Conservation (phyloP, 169 alveolate genomes). For the Sarcocystis neurona region DNA sequence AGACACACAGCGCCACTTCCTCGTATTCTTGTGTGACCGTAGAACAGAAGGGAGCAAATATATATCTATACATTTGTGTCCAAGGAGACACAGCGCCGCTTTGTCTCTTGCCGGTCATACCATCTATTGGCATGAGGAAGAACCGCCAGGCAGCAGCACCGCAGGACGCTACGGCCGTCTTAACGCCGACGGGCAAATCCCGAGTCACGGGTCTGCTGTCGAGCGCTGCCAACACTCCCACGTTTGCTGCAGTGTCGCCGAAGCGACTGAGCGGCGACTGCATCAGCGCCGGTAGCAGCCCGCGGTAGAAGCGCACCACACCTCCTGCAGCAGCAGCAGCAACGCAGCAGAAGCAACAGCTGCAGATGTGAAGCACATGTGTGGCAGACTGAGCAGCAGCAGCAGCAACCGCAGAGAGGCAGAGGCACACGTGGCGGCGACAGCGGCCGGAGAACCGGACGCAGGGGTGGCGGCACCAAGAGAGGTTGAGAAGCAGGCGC, state of each 20-base stretch:
- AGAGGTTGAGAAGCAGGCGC: no score
- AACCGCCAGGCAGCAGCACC: slow-evolving; percentile 80
- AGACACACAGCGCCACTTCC: no score
- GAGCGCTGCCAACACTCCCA: slow-evolving; percentile 72
- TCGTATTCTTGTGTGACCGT: no score
- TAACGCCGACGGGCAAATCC: slow-evolving; percentile 74
- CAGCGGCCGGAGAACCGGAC: no score
- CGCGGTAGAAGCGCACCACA: slow-evolving; percentile 79
- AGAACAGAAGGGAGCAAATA: neutral
- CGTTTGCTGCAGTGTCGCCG: slow-evolving; percentile 87
- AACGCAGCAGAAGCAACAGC: neutral
- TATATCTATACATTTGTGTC: neutral
- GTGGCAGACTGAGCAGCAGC: neutral
- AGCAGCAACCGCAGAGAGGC: neutral
- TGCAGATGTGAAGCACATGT: neutral
- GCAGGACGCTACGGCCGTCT: slow-evolving; percentile 79
- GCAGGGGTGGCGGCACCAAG: no score
- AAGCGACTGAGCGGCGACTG: slow-evolving; percentile 84
- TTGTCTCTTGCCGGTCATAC: neutral
- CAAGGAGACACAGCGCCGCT: neutral
- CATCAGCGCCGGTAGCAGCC: slow-evolving; percentile 80
- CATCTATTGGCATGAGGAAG: slow-evolving; percentile 80
- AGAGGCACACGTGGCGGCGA: neutral
- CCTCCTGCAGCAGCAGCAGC: slow-evolving; percentile 72
- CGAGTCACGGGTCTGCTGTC: slow-evolving; percentile 66